Percentiles rank a stretch among this genome's conserved stretches.
Conservation (phyloP, 768 basidiomycete species). For the Tylopilus sp. region DNA sequence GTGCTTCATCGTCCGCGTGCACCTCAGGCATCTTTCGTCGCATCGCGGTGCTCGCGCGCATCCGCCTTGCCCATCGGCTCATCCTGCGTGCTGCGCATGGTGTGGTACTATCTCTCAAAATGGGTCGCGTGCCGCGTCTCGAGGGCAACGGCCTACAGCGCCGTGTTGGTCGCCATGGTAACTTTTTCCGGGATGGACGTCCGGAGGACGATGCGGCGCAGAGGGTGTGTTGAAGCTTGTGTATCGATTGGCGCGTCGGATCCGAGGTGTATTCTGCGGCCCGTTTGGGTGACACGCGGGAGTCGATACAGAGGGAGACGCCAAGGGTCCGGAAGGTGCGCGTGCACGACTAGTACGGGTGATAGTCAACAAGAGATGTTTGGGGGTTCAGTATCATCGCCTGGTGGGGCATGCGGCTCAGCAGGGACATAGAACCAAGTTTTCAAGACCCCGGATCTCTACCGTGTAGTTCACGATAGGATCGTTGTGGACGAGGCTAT, state of each 20-base stretch:
- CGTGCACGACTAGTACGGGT: too few relatives aligned
- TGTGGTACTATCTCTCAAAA: background rate
- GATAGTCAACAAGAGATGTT: too few relatives aligned
- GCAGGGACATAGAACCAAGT: too few relatives aligned
- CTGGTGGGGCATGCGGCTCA: too few relatives aligned
- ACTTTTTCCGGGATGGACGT: background rate
- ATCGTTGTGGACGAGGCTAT: too few relatives aligned
- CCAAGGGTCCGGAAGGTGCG: background rate
- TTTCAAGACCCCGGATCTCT: too few relatives aligned
- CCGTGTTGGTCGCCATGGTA: background rate
- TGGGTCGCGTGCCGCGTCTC: background rate
- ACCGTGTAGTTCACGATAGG: too few relatives aligned
- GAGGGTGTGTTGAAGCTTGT: background rate
- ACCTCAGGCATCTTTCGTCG: background rate
- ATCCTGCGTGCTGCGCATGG: background rate
- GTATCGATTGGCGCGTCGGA: background rate
- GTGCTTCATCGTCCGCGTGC: background rate
- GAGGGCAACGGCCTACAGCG: background rate
- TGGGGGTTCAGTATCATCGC: too few relatives aligned
- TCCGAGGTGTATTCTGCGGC: background rate
- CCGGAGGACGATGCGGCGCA: background rate
- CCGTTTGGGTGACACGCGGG: background rate
- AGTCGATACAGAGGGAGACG: background rate
- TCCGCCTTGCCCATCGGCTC: background rate
- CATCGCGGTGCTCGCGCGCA: background rate